Conservation (phyloP, 2,329 filamentous ascomycete species). For the Drechslerella coelobrocha region DNA sequence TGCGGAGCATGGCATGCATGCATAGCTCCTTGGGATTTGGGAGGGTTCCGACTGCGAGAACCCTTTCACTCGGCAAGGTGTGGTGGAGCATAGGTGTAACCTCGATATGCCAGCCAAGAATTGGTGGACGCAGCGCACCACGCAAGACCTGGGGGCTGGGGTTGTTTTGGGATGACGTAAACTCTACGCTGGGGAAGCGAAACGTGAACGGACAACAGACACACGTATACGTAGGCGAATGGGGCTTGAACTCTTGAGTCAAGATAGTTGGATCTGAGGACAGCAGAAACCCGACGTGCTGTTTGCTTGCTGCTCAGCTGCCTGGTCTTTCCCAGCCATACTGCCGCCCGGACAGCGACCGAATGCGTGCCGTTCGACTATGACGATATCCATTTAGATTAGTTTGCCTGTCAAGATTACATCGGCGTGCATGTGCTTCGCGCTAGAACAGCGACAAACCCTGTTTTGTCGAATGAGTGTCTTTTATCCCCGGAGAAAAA, state of each 20-base stretch:
- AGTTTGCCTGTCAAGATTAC: background rate
- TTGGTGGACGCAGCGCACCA: background rate
- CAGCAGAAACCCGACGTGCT: too few relatives aligned
- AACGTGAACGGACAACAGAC: background rate
- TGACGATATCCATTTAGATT: slow-evolving; percentile 31
- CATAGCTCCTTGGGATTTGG: too few relatives aligned
- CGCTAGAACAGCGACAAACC: slow-evolving; percentile 21
- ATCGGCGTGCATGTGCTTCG: background rate
- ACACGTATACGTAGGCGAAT: background rate
- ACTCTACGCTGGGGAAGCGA: background rate
- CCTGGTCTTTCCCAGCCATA: too few relatives aligned
- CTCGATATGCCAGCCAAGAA: background rate
- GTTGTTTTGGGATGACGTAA: background rate
- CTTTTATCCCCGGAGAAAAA: background rate
- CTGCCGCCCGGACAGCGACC: too few relatives aligned
- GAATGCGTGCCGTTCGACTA: slow-evolving; percentile 19
- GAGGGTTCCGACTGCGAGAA: background rate
- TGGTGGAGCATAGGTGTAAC: background rate
- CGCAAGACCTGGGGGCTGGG: background rate
- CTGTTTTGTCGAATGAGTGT: slow-evolving; percentile 20
- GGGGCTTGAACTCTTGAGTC: background rate
- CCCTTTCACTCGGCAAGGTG: background rate
- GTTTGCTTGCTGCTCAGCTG: slow-evolving; percentile 1
- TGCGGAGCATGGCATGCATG: too few relatives aligned
- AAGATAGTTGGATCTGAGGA: background rate